phyloP scores from a whole-genome alignment of 139 green algal species.

The Volvox africanus region DNA sequence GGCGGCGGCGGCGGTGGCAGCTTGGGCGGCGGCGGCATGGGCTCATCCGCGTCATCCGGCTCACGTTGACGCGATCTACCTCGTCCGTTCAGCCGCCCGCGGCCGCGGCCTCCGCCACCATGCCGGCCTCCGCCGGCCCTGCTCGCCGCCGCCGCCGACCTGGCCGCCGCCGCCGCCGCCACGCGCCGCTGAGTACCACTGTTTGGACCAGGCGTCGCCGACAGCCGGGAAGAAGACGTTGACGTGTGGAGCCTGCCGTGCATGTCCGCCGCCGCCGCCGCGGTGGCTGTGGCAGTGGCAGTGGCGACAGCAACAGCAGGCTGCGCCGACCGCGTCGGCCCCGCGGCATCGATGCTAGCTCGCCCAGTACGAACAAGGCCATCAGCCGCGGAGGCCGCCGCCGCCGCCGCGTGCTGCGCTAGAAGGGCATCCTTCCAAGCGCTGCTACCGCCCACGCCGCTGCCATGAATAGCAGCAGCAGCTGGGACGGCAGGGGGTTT shows the following conservation, averaged over 20 bases:
- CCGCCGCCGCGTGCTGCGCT: background rate
- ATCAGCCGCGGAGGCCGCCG: background rate
- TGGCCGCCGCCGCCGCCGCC: background rate
- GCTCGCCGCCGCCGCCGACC: background rate
- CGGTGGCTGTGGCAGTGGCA: background rate
- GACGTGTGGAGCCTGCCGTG: background rate
- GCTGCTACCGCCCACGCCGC: background rate
- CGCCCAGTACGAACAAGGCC: background rate
- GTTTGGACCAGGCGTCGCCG: background rate
- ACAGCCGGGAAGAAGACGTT: background rate
- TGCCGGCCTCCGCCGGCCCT: background rate
- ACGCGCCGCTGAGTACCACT: background rate
- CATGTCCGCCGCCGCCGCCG: background rate
- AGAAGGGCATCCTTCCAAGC: constrained; percentile 6
- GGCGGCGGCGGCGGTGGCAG: background rate
- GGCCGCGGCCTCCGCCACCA: constrained; percentile 12
- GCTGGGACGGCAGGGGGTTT: background rate
- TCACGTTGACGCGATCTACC: background rate
- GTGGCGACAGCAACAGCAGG: background rate
- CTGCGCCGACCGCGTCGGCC: background rate
- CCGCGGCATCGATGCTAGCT: background rate
- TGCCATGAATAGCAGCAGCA: background rate
- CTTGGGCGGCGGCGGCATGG: background rate
- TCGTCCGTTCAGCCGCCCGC: constrained; percentile 28
- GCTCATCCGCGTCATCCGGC: background rate